phyloP scores from a whole-genome alignment of 2,329 filamentous ascomycete genomes.

The Dactylella cylindrospora region DNA sequence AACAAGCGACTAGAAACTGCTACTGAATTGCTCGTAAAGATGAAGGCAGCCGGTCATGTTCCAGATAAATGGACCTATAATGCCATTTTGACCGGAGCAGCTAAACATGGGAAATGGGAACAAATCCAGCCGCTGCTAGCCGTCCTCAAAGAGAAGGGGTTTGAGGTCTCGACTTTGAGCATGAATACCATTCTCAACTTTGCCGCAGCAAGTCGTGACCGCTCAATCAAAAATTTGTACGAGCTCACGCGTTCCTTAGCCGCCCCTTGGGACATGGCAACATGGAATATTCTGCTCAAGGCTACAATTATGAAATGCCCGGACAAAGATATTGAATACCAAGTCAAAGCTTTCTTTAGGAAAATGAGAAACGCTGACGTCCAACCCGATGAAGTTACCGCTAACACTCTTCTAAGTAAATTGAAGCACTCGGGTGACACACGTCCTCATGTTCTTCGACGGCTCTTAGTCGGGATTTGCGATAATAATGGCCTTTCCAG shows the following conservation, averaged over 20 bases:
- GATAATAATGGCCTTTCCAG: constrained; percentile 26
- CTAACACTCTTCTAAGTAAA: constrained; percentile 46
- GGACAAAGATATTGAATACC: constrained; percentile 15
- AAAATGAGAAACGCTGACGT: constrained; percentile 43
- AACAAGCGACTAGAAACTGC: constrained; percentile 39
- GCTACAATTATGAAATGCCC: constrained; percentile 31
- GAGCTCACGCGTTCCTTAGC: constrained; percentile 24
- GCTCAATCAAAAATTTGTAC: constrained; percentile 41
- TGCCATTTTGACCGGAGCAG: constrained; percentile 45
- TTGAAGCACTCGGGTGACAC: constrained; percentile 38
- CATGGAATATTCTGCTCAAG: constrained; percentile 48
- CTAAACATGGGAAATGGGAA: constrained; percentile 44
- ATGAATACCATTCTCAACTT: constrained; percentile 46
- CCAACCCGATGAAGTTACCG: constrained; percentile 43
- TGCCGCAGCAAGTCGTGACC: constrained; percentile 20
- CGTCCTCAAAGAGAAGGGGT: constrained; percentile 42
- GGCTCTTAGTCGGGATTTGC: constrained; percentile 35
- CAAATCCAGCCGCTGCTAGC: constrained; percentile 42
- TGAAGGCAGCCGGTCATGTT: constrained; percentile 44
- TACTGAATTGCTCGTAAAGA: constrained; percentile 44
- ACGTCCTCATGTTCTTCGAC: constrained; percentile 31
- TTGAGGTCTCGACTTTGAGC: constrained; percentile 39
- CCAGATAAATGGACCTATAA: constrained; percentile 46
- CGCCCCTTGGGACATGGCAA: constrained; percentile 25
- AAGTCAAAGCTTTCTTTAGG: constrained; percentile 38